Conservation (phyloP, 2,329 filamentous ascomycete genomes). For the Chaetomiaceae sp. region DNA sequence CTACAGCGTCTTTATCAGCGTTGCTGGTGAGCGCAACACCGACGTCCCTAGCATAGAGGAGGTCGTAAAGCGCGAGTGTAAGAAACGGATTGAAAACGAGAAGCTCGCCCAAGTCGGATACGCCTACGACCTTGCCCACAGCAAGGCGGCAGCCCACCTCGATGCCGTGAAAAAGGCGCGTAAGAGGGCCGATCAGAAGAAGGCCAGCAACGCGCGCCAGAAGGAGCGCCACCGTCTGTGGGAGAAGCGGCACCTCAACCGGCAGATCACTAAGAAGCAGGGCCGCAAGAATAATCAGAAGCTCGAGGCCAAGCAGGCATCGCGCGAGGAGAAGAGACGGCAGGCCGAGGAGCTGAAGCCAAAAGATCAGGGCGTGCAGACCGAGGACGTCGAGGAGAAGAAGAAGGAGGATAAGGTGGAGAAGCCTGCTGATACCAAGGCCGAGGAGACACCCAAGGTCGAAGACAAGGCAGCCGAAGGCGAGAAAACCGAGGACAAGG, state of each 20-base stretch:
- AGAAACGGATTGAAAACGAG: slow-evolving; percentile 63
- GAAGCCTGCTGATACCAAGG: slow-evolving; percentile 21
- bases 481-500: not conserved
- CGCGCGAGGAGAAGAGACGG: slow-evolving; percentile 27
- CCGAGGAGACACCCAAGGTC: slow-evolving; percentile 12
- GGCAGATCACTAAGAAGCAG: slow-evolving; percentile 37
- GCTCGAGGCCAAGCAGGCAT: slow-evolving; percentile 32
- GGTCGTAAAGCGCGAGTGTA: slow-evolving; percentile 61
- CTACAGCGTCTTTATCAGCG: slow-evolving; percentile 71
- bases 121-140: slow-evolving; percentile 66
- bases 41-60: slow-evolving; percentile 55
- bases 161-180: slow-evolving; percentile 43
- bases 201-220: slow-evolving; percentile 42
- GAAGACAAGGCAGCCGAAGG: not conserved
- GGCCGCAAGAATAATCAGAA: slow-evolving; percentile 42
- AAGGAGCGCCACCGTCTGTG: slow-evolving; percentile 38
- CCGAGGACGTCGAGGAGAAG: slow-evolving; percentile 32
- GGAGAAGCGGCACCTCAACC: slow-evolving; percentile 37
- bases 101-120: slow-evolving; percentile 69
- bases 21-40: slow-evolving; percentile 60
- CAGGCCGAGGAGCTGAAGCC: slow-evolving; percentile 28
- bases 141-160: slow-evolving; percentile 44
- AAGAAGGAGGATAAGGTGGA: slow-evolving; percentile 19
- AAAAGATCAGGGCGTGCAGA: slow-evolving; percentile 36
- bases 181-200: slow-evolving; percentile 47